Conservation (phyloP, 257 asterid genomes). For the Solanum clarkiae region DNA sequence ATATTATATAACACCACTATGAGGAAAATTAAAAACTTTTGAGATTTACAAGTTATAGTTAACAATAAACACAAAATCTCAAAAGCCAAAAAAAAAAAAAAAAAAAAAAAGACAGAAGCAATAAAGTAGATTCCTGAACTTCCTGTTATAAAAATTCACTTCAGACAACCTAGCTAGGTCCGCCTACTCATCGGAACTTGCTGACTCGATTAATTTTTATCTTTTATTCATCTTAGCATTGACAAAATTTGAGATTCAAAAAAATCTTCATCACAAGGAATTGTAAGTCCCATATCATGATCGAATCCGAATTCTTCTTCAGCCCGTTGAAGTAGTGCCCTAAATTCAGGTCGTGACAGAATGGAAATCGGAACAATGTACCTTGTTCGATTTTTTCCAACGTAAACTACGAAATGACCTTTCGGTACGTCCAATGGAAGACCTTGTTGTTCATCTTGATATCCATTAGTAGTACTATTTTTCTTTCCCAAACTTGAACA, state of each 20-base stretch:
- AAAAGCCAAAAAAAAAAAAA: neutral
- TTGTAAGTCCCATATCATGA: conserved; percentile 44
- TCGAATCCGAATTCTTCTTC: conserved; percentile 57
- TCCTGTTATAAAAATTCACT: neutral
- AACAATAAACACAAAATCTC: neutral
- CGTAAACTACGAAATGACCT: conserved; percentile 53
- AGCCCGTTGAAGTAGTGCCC: conserved; percentile 25
- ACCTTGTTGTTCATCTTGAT: conserved; percentile 18
- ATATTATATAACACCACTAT: neutral
- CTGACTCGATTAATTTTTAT: neutral
- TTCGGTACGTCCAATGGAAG: conserved; percentile 43
- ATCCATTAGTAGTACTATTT: neutral
- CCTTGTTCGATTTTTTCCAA: conserved; percentile 35
- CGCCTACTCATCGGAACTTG: neutral
- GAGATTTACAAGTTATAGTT: neutral
- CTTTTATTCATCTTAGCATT: conserved; percentile 6
- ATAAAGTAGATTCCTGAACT: neutral
- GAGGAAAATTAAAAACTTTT: conserved; percentile 3
- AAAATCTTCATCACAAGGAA: conserved; percentile 39
- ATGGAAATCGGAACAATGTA: conserved; percentile 37
- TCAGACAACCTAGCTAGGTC: neutral
- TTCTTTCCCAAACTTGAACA: conserved; percentile 41
- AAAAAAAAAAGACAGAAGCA: neutral
- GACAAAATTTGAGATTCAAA: conserved; percentile 31
- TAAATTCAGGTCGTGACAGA: conserved; percentile 25